These are phyloP conservation scores for Cucumis melo DNA, from an alignment of 306 rosid species.

Conservation along the genomic window DNA sequence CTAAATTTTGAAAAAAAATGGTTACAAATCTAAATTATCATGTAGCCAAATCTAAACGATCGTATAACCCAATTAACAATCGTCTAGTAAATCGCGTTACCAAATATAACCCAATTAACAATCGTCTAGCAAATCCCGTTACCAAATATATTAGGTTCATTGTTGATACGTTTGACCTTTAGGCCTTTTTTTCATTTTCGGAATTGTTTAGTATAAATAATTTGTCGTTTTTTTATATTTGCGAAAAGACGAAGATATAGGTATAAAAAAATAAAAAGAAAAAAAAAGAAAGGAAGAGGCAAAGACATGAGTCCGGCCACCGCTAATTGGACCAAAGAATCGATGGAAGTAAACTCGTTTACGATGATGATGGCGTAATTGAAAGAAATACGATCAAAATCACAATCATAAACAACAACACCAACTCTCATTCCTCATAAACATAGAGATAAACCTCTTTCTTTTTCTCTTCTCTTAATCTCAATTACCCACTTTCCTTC, in stretches of 20 bases:
- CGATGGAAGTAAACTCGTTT: neutral
- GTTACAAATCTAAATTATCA: too few species aligned
- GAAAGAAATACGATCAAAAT: neutral
- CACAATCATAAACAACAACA: neutral
- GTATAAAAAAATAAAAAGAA: neutral
- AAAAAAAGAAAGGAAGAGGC: neutral
- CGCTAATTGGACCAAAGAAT: conserved; percentile 3
- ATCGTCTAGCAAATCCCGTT: too few species aligned
- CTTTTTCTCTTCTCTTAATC: neutral
- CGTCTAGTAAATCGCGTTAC: too few species aligned
- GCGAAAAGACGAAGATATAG: neutral
- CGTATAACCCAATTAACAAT: too few species aligned
- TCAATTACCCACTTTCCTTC: neutral
- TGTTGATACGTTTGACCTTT: too few species aligned
- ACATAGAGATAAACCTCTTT: neutral
- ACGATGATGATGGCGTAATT: neutral
- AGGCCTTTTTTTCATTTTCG: too few species aligned
- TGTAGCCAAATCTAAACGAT: too few species aligned
- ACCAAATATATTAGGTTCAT: too few species aligned
- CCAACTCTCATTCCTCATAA: neutral
- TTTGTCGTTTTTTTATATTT: too few species aligned
- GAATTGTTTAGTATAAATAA: too few species aligned
- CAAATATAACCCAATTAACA: too few species aligned
- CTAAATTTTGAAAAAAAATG: too few species aligned
- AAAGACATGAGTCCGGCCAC: conserved; percentile 6